A percentile compares a stretch with the other conserved stretches of the same genome.
Evolutionary conservation across 2,329 filamentous ascomycete genomes (phyloP).

Genomic region (Hypoxylon sp.): DNA sequence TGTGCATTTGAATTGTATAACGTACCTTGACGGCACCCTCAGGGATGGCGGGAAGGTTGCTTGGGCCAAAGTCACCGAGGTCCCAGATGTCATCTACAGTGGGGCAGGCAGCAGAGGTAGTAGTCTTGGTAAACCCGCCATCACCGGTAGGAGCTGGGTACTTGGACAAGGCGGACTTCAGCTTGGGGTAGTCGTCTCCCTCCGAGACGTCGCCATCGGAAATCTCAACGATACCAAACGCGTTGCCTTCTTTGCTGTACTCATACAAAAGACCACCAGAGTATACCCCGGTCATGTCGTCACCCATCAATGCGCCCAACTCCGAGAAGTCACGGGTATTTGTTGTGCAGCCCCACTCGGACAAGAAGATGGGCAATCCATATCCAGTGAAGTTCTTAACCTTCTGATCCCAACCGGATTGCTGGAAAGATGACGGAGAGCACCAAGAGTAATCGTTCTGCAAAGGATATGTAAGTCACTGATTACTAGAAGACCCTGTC

Average conservation of each 20-base stretch:
- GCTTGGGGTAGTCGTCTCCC: slow-evolving; percentile 67
- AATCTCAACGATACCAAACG: slow-evolving; percentile 82
- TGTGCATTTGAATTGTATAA: not conserved
- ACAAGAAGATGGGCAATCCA: slow-evolving; percentile 90
- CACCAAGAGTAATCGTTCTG: slow-evolving; percentile 89
- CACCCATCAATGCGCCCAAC: slow-evolving; percentile 79
- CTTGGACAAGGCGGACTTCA: slow-evolving; percentile 57
- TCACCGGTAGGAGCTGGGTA: slow-evolving; percentile 61
- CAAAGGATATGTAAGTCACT: slow-evolving; percentile 29
- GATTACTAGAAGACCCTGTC: too few species aligned
- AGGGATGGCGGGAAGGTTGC: slow-evolving; percentile 61
- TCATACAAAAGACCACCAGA: slow-evolving; percentile 97
- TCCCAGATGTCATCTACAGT: slow-evolving; percentile 59
- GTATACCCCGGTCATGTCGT: slow-evolving; percentile 87
- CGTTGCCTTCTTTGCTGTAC: slow-evolving; percentile 81
- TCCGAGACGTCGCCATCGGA: slow-evolving; percentile 60
- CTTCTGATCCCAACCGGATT: slow-evolving; percentile 86
- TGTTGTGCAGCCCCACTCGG: slow-evolving; percentile 89
- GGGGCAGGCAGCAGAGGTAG: slow-evolving; percentile 59
- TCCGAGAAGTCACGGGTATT: slow-evolving; percentile 85
- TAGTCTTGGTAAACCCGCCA: slow-evolving; percentile 59
- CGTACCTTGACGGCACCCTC: slow-evolving; percentile 52
- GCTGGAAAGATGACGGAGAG: slow-evolving; percentile 70
- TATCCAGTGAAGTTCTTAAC: slow-evolving; percentile 88
- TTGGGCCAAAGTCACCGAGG: slow-evolving; percentile 54